Conservation (phyloP, 805 yeast genomes). For the Candida nitratophila region DNA sequence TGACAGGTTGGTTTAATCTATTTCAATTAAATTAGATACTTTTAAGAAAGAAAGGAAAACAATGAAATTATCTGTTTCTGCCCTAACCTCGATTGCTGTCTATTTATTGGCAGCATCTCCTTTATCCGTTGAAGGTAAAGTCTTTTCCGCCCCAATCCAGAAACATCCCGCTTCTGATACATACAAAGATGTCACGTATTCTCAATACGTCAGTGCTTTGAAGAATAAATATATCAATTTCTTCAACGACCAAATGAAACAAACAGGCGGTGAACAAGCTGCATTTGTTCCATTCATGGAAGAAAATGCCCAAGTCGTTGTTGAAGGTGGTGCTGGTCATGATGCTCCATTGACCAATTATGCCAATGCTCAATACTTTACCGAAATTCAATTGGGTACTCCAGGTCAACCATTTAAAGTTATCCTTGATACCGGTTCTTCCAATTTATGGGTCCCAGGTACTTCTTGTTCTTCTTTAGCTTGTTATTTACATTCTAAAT, state of each 20-base stretch:
- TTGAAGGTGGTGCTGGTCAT: constrained; percentile 36
- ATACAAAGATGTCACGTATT: constrained; percentile 35
- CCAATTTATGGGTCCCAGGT: constrained; percentile 96
- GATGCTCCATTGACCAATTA: constrained; percentile 88
- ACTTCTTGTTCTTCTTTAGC: constrained; percentile 87
- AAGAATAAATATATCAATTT: constrained; percentile 41
- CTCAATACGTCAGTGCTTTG: constrained; percentile 41
- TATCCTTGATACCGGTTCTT: constrained; percentile 91
- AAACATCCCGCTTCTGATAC: constrained; percentile 42
- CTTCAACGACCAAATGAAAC: constrained; percentile 23
- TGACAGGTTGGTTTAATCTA: no score
- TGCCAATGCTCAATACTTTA: constrained; percentile 91
- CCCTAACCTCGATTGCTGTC: constrained; percentile 37
- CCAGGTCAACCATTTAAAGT: constrained; percentile 94
- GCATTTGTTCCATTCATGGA: constrained; percentile 39
- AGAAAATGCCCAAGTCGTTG: constrained; percentile 5
- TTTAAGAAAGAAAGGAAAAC: background rate
- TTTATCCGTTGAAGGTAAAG: constrained; percentile 32
- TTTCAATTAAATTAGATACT: no score
- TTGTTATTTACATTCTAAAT: constrained; percentile 89
- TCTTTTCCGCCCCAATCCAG: constrained; percentile 38
- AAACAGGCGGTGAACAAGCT: constrained; percentile 25
- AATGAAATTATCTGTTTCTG: constrained; percentile 27
- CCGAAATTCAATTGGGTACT: constrained; percentile 86
- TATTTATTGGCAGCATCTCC: constrained; percentile 21